Conservation (phyloP, 2,329 filamentous ascomycete species). For the Pyrenophora teres region DNA sequence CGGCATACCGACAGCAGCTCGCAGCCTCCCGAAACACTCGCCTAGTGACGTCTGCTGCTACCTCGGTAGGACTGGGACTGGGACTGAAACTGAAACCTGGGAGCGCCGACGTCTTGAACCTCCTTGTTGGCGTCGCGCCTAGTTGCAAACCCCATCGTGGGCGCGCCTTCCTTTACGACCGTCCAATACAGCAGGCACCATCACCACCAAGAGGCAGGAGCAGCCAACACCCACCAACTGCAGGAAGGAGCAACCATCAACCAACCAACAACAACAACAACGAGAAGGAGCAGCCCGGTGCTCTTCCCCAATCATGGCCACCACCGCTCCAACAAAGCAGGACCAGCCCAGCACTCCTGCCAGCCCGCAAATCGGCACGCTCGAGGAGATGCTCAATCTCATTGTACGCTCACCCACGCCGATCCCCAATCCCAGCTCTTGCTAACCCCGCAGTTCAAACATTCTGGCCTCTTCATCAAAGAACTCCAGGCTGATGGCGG, state of each 20-base stretch:
- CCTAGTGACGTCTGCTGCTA: no score
- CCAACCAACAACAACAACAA: background rate
- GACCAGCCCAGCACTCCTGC: slow-evolving; percentile 14
- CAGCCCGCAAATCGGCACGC: slow-evolving; percentile 46
- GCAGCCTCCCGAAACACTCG: slow-evolving; percentile 1
- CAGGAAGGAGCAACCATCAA: background rate
- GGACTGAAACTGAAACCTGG: no score
- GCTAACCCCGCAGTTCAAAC: slow-evolving; percentile 45
- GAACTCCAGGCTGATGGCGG: slow-evolving; percentile 44
- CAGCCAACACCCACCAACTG: no score
- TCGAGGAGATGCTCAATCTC: slow-evolving; percentile 55
- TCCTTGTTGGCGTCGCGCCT: no score
- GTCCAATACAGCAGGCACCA: no score
- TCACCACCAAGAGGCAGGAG: no score
- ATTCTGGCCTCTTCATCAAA: slow-evolving; percentile 52
- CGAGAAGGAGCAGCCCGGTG: no score
- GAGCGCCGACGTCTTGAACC: no score
- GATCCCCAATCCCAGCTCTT: background rate
- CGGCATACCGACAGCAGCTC: slow-evolving; percentile 6
- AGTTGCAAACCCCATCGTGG: no score
- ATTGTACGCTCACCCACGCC: slow-evolving; percentile 45
- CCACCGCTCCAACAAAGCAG: slow-evolving; percentile 12
- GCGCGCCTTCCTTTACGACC: no score
- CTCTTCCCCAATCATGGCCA: slow-evolving; percentile 15
- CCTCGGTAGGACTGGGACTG: no score